Base-by-base conservation (phyloP, 1,139 yeast genomes). In the Eremothecium sinecaudum region DNA sequence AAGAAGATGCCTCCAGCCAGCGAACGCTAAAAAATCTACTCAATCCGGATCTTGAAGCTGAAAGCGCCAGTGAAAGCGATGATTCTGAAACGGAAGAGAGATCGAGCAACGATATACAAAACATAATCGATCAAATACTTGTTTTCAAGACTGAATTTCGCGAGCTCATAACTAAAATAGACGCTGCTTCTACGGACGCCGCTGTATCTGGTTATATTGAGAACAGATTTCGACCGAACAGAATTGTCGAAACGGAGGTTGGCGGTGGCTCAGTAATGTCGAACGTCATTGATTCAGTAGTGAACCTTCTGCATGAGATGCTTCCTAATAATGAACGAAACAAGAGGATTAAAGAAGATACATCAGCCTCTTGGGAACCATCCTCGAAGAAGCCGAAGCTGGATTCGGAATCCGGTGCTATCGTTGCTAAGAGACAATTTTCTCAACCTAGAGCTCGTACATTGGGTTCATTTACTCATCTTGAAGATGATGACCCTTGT, bases 401-500 rank as follows among this genome's bases (percentile, higher is more conserved):
- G 16, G 16, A 24, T n/a, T 11, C 10, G 16, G 16, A 11, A 4
- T 12, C 28, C 13, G 13, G n/a, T 4, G 13, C 28, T 15, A 12
- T 24, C 5, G 28, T 24, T 4, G 13, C 6, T 24, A 16, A 24
- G 28, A n/a, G 16, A 4, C n/a, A 12, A 12, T 12, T 24, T 11
- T 11, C 16, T 24, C 16, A 11, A 14, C 28, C 13, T 10, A 19
- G 10, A 10, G 21, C 21, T 8, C 21, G 10, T 10, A 7, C 21
- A 7, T 8, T 7, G 7, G 21, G 7, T 10, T 7, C 21, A 19
- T 10, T 10, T 10, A 8, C 10, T 7, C 9, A 19, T 7, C 10
- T 19, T 19, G 21, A 8, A 8, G 28, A 24, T 4, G 31, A 32
- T 19, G 53, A 49, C 35, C 50, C 51, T 5, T 48, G 54, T 33